Percentiles rank a stretch among this genome's conserved stretches.
Conservation (phyloP, 805 yeast species). For the Phaffomyces thermotolerans region DNA sequence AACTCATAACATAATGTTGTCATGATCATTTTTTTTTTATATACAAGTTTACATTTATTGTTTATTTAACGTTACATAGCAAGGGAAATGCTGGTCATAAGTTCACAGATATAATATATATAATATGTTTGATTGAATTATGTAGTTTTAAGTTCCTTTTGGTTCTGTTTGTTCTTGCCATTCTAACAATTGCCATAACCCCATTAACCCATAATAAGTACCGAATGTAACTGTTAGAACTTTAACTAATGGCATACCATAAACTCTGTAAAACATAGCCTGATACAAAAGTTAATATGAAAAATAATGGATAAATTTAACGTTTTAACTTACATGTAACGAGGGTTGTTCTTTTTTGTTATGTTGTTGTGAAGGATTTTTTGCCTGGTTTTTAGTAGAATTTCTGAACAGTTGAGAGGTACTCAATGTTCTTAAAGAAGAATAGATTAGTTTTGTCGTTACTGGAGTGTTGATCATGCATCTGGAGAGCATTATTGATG, state of each 20-base stretch:
- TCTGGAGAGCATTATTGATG: constrained; percentile 1
- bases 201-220: constrained; percentile 40
- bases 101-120: neutral
- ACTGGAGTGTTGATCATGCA: neutral
- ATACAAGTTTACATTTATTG: neutral
- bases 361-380: constrained; percentile 1
- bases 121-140: neutral
- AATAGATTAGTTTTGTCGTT: neutral
- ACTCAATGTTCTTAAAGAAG: neutral
- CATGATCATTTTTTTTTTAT: neutral
- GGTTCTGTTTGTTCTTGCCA: constrained; percentile 5
- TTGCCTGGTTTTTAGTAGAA: constrained; percentile 4
- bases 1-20: neutral
- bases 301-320: neutral
- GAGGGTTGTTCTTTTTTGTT: constrained; percentile 1
- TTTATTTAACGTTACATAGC: constrained; percentile 13
- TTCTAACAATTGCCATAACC: constrained; percentile 38
- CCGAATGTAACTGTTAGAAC: constrained; percentile 37
- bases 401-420: neutral
- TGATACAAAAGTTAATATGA: neutral
- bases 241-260: constrained; percentile 40
- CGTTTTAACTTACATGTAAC: constrained; percentile 16
- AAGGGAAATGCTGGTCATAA: constrained; percentile 23
- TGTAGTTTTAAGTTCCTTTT: neutral
- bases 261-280: constrained; percentile 37